These are phyloP conservation scores for Fraxinus baroniana DNA, from an alignment of 305 asterid genomes.

Conservation along the genomic window DNA sequence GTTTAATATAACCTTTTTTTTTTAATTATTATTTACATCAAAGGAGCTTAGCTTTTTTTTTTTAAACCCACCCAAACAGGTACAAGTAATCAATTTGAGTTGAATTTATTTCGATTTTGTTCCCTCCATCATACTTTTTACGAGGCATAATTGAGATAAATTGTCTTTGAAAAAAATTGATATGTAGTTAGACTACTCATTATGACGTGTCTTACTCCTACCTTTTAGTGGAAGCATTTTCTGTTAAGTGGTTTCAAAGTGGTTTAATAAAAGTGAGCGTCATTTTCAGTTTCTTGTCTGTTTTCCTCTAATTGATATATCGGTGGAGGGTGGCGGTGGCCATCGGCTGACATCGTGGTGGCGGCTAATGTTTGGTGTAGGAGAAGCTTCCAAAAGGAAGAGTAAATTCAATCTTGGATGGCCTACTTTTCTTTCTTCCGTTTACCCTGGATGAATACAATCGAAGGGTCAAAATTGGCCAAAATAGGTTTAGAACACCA, in stretches of 20 bases:
- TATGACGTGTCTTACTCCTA: neutral
- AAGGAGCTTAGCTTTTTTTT: neutral
- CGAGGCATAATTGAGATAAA: neutral
- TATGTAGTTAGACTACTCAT: neutral
- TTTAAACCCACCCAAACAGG: neutral
- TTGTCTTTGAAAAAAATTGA: neutral
- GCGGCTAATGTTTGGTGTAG: neutral
- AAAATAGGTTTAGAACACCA: neutral
- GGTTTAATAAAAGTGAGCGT: neutral
- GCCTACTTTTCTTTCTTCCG: slow-evolving; percentile 12
- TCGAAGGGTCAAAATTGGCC: slow-evolving; percentile 21
- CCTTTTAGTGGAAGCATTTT: neutral
- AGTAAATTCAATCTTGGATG: neutral
- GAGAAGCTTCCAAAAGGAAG: slow-evolving; percentile 14
- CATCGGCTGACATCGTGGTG: neutral
- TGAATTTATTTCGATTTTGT: neutral
- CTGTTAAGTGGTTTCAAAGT: neutral
- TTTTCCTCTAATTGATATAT: neutral
- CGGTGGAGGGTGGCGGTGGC: neutral
- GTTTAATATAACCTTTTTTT: neutral
- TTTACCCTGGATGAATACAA: slow-evolving; percentile 1
- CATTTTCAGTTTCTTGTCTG: neutral
- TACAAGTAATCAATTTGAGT: neutral
- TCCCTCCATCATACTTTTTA: neutral
- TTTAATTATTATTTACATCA: neutral